Conservation (phyloP, 192 early-diverging fungal species). For the Piromyces sp. region DNA sequence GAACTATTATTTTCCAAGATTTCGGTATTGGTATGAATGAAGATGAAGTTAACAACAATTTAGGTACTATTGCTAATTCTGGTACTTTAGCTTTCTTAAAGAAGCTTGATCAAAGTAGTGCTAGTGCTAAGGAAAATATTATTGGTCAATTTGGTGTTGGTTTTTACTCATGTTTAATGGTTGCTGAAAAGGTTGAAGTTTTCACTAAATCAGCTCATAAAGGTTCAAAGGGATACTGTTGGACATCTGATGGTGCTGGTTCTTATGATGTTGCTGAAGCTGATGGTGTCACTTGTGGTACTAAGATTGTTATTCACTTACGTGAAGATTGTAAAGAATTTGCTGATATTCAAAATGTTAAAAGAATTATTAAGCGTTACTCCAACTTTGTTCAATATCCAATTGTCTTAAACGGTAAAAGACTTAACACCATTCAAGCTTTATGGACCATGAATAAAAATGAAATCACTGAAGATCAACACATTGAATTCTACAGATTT, state of each 20-base stretch:
- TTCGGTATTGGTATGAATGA: conserved; percentile 4
- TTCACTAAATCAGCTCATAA: conserved; percentile 7
- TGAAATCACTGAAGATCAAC: conserved; percentile 61
- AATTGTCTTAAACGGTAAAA: conserved; percentile 30
- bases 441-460: conserved; percentile 44
- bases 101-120: conserved; percentile 5
- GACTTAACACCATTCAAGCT: conserved; percentile 38
- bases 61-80: conserved; percentile 3
- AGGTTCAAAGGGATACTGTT: conserved; percentile 10
- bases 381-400: conserved; percentile 47
- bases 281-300: conserved; percentile 4
- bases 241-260: conserved; percentile 6
- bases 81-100: conserved; percentile 4
- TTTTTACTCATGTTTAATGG: conserved; percentile 13
- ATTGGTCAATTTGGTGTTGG: conserved; percentile 15
- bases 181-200: conserved; percentile 5
- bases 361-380: conserved; percentile 46
- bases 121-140: conserved; percentile 10
- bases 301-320: conserved; percentile 3
- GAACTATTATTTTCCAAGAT: conserved; percentile 32
- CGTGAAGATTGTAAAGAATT: conserved; percentile 5
- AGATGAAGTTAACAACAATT: conserved; percentile 5
- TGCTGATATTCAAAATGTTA: conserved; percentile 18
- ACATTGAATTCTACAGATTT: conserved; percentile 75
- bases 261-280: conserved; percentile 8